These are phyloP conservation scores for Candida chilensis DNA, from an alignment of 805 yeast genomes.

Conservation along the genomic window DNA sequence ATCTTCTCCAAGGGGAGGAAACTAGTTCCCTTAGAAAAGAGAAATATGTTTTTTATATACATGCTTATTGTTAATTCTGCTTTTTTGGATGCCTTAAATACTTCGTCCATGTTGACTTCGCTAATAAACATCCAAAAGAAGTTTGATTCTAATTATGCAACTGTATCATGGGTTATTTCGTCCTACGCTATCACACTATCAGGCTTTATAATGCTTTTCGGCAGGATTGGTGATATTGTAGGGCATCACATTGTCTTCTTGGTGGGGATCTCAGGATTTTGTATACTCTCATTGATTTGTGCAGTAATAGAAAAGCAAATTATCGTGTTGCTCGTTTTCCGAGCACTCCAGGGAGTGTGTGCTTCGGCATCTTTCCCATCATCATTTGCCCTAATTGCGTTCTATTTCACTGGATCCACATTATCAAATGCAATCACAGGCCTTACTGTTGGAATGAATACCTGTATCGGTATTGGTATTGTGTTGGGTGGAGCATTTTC, in stretches of 20 bases:
- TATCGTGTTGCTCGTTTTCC: slow-evolving; percentile 25
- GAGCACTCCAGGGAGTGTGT: slow-evolving; percentile 35
- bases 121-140: background rate
- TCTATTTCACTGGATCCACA: slow-evolving; percentile 1
- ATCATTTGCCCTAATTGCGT: slow-evolving; percentile 16
- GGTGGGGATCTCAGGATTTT: slow-evolving; percentile 5
- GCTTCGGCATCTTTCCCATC: slow-evolving; percentile 33
- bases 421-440: slow-evolving; percentile 12
- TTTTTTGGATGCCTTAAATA: background rate
- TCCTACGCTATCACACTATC: slow-evolving; percentile 35
- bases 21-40: background rate
- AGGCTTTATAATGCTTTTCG: slow-evolving; percentile 30
- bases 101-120: background rate
- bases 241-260: slow-evolving; percentile 24
- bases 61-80: background rate
- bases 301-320: slow-evolving; percentile 21
- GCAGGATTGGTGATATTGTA: slow-evolving; percentile 29
- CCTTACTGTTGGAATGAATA: slow-evolving; percentile 13
- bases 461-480: slow-evolving; percentile 8
- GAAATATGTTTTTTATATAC: background rate
- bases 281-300: slow-evolving; percentile 2
- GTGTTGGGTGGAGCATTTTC: slow-evolving; percentile 6
- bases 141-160: background rate
- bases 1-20: background rate
- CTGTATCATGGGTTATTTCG: slow-evolving; percentile 27